phyloP scores from a whole-genome alignment of 2,329 filamentous ascomycete species.

The Beauveria pseudobassiana region DNA sequence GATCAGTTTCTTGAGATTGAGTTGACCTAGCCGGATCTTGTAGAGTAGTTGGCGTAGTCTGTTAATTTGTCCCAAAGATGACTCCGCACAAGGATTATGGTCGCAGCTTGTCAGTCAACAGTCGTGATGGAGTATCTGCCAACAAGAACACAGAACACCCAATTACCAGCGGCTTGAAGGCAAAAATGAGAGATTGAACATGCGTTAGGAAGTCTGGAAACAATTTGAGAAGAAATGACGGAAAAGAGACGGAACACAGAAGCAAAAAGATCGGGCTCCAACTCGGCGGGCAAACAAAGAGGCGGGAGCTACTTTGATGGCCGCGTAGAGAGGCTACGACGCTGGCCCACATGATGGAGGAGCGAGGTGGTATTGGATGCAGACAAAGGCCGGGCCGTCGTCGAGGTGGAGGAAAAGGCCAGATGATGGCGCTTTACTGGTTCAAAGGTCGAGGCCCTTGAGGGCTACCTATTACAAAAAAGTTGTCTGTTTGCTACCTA shows the following conservation, averaged over 20 bases:
- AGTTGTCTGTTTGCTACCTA: background rate
- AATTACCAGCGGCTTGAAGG: background rate
- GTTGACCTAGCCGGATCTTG: background rate
- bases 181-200: background rate
- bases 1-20: background rate
- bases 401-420: background rate
- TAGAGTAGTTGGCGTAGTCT: background rate
- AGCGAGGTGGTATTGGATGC: constrained; percentile 6
- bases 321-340: background rate
- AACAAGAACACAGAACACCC: background rate
- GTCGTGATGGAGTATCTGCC: no score
- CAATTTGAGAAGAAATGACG: background rate
- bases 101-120: no score
- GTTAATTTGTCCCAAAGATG: no score
- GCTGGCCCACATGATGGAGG: constrained; percentile 6
- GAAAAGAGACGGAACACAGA: background rate
- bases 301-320: background rate
- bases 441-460: background rate
- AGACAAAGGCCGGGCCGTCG: background rate
- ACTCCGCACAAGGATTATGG: no score
- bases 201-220: background rate
- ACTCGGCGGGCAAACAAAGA: background rate
- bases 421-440: background rate
- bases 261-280: background rate
- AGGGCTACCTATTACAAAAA: background rate